These are phyloP conservation scores for Monosporascus sp. DNA, from an alignment of 2,329 filamentous ascomycete species.

Conservation along the genomic window DNA sequence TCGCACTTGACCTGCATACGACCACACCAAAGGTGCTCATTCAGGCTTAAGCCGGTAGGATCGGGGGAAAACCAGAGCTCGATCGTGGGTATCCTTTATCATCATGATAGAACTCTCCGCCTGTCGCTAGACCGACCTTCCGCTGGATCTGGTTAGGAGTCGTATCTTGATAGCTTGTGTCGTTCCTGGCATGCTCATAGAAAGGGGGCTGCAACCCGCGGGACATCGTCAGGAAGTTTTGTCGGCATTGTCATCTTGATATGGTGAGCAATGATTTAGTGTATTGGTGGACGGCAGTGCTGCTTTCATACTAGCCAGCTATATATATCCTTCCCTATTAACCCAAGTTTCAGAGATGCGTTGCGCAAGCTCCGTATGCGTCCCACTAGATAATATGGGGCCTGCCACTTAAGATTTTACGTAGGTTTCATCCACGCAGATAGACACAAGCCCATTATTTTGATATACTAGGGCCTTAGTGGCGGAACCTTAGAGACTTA, in stretches of 20 bases:
- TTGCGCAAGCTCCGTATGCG: too few relatives aligned
- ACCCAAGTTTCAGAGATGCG: too few relatives aligned
- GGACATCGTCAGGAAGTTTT: not conserved
- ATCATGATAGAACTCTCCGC: constrained; percentile 1
- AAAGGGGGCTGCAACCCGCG: constrained; percentile 2
- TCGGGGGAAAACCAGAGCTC: not conserved
- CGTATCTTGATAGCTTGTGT: not conserved
- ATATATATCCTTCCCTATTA: too few relatives aligned
- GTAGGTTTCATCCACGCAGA: too few relatives aligned
- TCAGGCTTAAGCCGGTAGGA: not conserved
- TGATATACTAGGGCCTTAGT: too few relatives aligned
- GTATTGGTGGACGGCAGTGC: too few relatives aligned
- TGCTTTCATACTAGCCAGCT: too few relatives aligned
- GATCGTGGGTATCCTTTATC: not conserved
- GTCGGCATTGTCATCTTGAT: not conserved
- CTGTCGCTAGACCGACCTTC: constrained; percentile 5
- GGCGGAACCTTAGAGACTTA: too few relatives aligned
- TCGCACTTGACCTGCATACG: constrained; percentile 8
- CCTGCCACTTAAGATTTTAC: too few relatives aligned
- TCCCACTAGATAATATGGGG: too few relatives aligned
- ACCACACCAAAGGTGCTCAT: constrained; percentile 4
- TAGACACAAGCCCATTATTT: too few relatives aligned
- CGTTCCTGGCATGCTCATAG: constrained; percentile 1
- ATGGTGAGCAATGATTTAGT: too few relatives aligned
- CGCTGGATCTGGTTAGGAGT: constrained; percentile 2